Conservation (phyloP, 1,284 basidiomycete species). For the Ceratobasidium sp. region DNA sequence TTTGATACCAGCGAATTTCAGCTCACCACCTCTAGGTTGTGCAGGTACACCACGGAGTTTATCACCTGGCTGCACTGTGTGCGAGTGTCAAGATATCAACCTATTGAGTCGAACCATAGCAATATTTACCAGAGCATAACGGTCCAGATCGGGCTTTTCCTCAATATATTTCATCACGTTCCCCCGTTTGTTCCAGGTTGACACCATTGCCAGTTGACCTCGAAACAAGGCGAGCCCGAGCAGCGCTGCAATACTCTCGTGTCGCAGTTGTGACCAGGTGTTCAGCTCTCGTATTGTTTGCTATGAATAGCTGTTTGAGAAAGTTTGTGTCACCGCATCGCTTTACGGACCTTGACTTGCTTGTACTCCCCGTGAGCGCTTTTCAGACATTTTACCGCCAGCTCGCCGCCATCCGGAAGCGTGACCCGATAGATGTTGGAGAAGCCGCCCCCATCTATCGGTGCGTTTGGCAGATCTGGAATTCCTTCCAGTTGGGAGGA, state of each 20-base stretch:
- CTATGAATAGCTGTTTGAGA: neutral
- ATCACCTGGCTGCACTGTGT: neutral
- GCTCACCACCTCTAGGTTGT: neutral
- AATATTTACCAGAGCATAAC: neutral
- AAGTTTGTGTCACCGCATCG: too few species aligned
- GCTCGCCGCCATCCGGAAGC: too few species aligned
- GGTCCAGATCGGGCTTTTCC: neutral
- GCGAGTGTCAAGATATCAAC: neutral
- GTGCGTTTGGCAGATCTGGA: too few species aligned
- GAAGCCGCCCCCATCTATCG: too few species aligned
- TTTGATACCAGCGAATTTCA: too few species aligned
- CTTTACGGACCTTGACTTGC: too few species aligned
- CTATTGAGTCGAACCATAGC: too few species aligned
- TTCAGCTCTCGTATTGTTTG: conserved; percentile 6
- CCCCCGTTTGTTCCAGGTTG: neutral
- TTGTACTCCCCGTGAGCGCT: too few species aligned
- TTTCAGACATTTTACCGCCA: too few species aligned
- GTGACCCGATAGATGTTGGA: too few species aligned
- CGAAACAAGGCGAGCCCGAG: neutral
- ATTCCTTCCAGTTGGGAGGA: too few species aligned
- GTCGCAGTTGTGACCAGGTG: neutral
- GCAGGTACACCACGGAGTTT: neutral
- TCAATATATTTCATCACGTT: neutral
- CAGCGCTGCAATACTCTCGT: neutral
- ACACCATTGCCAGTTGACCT: conserved; percentile 2